Conservation (phyloP, 306 rosid genomes). For the Acacia acuminata region DNA sequence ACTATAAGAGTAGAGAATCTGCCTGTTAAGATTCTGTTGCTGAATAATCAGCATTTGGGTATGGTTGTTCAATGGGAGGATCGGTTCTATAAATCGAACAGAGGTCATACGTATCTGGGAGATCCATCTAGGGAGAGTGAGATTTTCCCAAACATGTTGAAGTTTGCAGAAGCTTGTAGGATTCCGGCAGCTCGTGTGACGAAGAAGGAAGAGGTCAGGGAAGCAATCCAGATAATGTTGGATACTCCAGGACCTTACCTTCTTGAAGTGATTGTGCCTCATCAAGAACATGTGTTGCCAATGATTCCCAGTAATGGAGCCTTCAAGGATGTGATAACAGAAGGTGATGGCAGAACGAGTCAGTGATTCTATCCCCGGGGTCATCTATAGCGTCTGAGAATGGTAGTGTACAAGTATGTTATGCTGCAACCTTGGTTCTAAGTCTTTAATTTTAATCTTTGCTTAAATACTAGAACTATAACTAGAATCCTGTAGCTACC, state of each 20-base stretch:
- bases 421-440: not conserved
- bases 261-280: constrained; percentile 85
- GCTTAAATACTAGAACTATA: not conserved
- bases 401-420: constrained; percentile 29
- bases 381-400: not conserved
- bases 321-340: constrained; percentile 86
- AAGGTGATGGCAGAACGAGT: constrained; percentile 76
- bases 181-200: constrained; percentile 78
- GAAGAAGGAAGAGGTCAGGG: constrained; percentile 60
- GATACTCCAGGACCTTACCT: constrained; percentile 88
- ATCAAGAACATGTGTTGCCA: constrained; percentile 94
- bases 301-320: constrained; percentile 93
- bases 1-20: constrained; percentile 79
- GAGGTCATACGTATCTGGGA: constrained; percentile 82
- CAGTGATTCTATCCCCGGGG: constrained; percentile 34
- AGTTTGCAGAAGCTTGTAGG: constrained; percentile 84
- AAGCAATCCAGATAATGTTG: constrained; percentile 79
- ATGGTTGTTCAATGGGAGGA: constrained; percentile 99
- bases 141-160: constrained; percentile 80
- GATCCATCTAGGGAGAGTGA: constrained; percentile 63
- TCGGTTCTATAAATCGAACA: constrained; percentile 80
- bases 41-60: constrained; percentile 94
- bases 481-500: not conserved
- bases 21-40: constrained; percentile 66
- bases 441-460: not conserved